Percentiles rank a stretch among this genome's conserved stretches.
Conservation (phyloP, 495 filamentous ascomycete species). For the Aspergillus mulundensis region DNA sequence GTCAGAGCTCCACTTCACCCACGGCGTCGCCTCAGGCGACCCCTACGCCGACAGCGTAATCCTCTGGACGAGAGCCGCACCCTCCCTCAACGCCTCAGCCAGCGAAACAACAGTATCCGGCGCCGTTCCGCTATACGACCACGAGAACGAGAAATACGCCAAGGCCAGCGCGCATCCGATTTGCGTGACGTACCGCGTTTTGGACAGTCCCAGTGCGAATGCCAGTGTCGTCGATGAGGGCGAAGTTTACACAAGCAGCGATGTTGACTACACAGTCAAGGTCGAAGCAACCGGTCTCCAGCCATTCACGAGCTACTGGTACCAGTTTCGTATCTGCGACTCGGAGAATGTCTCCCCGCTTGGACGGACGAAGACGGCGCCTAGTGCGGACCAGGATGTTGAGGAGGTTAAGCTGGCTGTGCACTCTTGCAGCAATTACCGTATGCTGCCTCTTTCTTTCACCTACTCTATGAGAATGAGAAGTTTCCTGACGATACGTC, state of each 20-base stretch:
- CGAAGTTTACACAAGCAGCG: conserved; percentile 56
- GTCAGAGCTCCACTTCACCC: conserved; percentile 57
- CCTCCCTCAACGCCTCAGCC: conserved; percentile 45
- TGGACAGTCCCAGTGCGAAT: conserved; percentile 24
- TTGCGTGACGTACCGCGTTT: conserved; percentile 55
- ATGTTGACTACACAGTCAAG: conserved; percentile 69
- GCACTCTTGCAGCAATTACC: conserved; percentile 56
- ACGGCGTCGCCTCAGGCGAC: conserved; percentile 67
- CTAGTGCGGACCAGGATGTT: conserved; percentile 23
- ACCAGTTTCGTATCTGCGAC: conserved; percentile 53
- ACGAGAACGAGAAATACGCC: conserved; percentile 45
- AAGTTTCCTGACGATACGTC: no score
- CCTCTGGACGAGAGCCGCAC: conserved; percentile 64
- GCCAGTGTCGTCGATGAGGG: conserved; percentile 41
- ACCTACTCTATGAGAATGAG: no score
- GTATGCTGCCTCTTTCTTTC: conserved; percentile 23
- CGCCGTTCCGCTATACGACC: conserved; percentile 51
- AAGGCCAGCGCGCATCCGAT: conserved; percentile 24
- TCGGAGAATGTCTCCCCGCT: conserved; percentile 41
- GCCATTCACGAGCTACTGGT: conserved; percentile 57
- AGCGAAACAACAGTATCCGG: conserved; percentile 54
- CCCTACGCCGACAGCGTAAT: conserved; percentile 61
- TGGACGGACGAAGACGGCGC: conserved; percentile 54
- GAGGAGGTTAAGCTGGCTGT: conserved; percentile 48
- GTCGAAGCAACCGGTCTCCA: conserved; percentile 53